Evolutionary conservation across 441 rosid genomes (phyloP), one percentile per base, ranked within the genome.

Genomic region (Mallotus japonicus): DNA sequence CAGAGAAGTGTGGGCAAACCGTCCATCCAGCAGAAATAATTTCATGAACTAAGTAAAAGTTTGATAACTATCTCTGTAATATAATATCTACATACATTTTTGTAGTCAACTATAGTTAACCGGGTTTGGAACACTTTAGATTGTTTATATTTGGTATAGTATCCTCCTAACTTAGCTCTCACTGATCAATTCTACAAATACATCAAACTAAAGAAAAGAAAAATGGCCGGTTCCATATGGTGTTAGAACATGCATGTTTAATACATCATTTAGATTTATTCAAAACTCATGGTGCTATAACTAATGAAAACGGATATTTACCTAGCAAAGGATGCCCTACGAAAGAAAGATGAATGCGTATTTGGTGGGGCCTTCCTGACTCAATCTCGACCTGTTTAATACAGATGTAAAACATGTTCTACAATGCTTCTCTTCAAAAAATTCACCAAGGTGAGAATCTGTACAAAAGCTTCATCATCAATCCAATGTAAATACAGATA

Each of bases 281-380:
- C 34, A 16, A 8, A 9, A 22, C 16, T 57, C 66, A 47, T 22
- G 47, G 50, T 16, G 1, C 20, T 63, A 62, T 19, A 55, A 6
- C 15, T 8, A 24, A 55, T 67, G 62, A 44, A 50, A 42, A 66
- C 22, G 60, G 71, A 76, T 37, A 51, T 72, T 82, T 90, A 92
- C 99, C 97, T 16, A 84, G 67, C 78, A 92, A 85, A 67, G 97
- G 91, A 84, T 92, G 92, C 71, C 99, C 99, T 4, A 87, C 79
- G 76, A 83, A 95, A 61, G 97, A 85, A 79, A 95, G 96, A 85
- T 91, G 99, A 78, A 91, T 92, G 46, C 98, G 88, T 68, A 95
- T 95, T 80, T 95, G 99, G 80, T 89, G 99, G 57, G 99, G 96
- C 24, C 97, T 82, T 72, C 99, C 98, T 15, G 98, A 87, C 68